A percentile compares a stretch with the other conserved stretches of the same genome.
Evolutionary conservation across 2,329 filamentous ascomycete genomes (phyloP).

Genomic region (Fusarium anthophilum): DNA sequence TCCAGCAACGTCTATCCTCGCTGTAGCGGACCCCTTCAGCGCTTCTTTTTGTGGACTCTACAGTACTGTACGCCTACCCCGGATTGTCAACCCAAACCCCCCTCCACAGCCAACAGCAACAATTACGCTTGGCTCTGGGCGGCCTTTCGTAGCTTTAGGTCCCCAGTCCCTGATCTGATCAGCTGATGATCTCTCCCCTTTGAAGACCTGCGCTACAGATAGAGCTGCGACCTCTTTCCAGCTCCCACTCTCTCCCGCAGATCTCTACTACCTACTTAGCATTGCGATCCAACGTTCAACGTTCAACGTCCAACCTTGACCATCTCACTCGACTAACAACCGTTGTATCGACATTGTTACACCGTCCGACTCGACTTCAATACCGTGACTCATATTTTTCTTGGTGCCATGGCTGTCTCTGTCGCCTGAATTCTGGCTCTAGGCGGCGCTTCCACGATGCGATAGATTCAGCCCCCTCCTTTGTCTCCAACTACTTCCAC

Average conservation of each 20-base stretch:
- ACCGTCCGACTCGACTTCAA: neutral
- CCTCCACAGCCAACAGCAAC: conserved; percentile 34
- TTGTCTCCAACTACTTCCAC: conserved; percentile 34
- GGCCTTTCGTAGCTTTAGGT: conserved; percentile 26
- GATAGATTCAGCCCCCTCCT: conserved; percentile 37
- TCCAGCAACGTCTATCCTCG: conserved; percentile 13
- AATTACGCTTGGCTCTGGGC: conserved; percentile 31
- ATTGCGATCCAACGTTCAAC: conserved; percentile 24
- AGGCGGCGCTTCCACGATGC: conserved; percentile 39
- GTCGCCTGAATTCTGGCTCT: conserved; percentile 35
- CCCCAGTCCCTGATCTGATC: conserved; percentile 37
- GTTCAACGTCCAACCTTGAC: conserved; percentile 6
- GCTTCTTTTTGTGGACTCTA: conserved; percentile 33
- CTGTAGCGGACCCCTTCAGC: conserved; percentile 34
- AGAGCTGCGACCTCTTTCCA: conserved; percentile 38
- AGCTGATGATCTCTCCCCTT: conserved; percentile 46
- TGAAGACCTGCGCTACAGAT: conserved; percentile 36
- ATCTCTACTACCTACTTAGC: conserved; percentile 28
- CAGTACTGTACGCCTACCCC: conserved; percentile 35
- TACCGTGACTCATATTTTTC: neutral
- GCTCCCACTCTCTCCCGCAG: conserved; percentile 34
- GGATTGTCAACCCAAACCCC: conserved; percentile 38
- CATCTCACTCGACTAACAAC: conserved; percentile 9
- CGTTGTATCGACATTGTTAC: neutral
- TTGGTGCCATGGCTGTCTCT: conserved; percentile 37